Base-by-base conservation (phyloP, 352 stramenopile genomes). In the Thraustochytrium sp. region DNA sequence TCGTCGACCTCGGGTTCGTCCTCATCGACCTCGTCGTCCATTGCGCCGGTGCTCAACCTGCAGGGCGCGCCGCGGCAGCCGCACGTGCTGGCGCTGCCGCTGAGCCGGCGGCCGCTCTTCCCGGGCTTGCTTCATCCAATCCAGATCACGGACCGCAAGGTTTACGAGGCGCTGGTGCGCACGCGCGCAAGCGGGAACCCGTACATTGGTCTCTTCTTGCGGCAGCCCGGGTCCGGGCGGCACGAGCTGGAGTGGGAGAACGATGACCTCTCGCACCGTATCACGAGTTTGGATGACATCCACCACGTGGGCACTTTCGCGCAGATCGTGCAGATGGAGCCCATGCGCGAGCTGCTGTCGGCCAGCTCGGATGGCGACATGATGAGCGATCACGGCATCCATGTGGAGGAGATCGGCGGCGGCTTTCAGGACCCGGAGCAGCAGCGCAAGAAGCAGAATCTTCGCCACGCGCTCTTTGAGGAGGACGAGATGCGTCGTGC, bases 281-380 rank as follows among this genome's bases (percentile, higher is more conserved):
- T 72, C 40, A 49, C 21, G 26, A 90, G 96, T 86, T 76, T 97
- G 37, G 92, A 91, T 54, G 93, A 98, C 83, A 94, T 99, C 73
- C 95, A 98, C 87, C 88, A 90, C 38, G 91, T 98, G 4, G 96
- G 96, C 40, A 98, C 94, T 34, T 97, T 98, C 87, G 96, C 95
- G 42, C 68, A 80, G 68, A 80, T 80, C 51, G 68, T 80, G 44
- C 68, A 80, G 38, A 80, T 80, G 68, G 68, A 80, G 68, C 68
- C 68, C 26, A 42, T 80, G 42, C 68, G 40, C 29, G 53, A 63
- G 31, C 31, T 80, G 23, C 18, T 80, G 21, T 34, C 68, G 34
- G 13, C 21, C 1, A 31, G 23, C 11, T 13, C 4, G 3, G 48
- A 80, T 16, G 44, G 21, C 37, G 37, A 40, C 26, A 8, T 54